Conservation (phyloP, 306 rosid genomes). For the Comarum palustre region DNA sequence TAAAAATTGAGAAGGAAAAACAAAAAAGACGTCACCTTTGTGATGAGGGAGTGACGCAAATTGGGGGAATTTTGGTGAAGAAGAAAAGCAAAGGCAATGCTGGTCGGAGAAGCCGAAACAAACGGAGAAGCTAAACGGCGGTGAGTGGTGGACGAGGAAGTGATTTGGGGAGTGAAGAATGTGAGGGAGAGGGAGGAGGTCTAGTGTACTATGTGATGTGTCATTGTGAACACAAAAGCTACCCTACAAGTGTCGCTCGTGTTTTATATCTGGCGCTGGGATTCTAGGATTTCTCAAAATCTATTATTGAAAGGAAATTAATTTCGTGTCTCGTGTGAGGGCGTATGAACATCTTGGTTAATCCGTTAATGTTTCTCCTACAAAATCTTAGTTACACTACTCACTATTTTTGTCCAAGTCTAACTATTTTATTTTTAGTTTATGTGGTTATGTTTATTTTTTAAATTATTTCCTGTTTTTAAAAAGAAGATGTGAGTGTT, state of each 20-base stretch:
- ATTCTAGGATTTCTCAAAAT: background rate
- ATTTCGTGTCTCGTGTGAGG: too few species aligned
- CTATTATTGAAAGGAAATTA: too few species aligned
- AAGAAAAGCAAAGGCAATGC: background rate
- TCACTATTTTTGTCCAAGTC: too few species aligned
- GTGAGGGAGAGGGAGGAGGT: background rate
- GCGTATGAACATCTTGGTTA: too few species aligned
- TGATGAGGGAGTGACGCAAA: background rate
- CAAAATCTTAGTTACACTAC: too few species aligned
- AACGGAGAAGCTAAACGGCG: background rate
- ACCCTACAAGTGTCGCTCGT: background rate
- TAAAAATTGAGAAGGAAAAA: background rate
- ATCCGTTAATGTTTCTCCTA: too few species aligned
- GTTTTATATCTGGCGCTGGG: background rate
- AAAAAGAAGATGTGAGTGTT: too few species aligned
- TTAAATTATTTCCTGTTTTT: too few species aligned
- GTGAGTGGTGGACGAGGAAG: background rate
- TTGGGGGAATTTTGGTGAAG: background rate
- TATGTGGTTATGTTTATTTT: too few species aligned
- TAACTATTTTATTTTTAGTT: too few species aligned
- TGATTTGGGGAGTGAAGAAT: slow-evolving; percentile 1
- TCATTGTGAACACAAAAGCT: background rate
- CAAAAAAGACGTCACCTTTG: slow-evolving; percentile 5
- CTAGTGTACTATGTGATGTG: background rate
- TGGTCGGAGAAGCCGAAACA: background rate